Evolutionary conservation across 2,329 filamentous ascomycete species (phyloP).

Genomic region (Arthrobotrys sphaeroides): DNA sequence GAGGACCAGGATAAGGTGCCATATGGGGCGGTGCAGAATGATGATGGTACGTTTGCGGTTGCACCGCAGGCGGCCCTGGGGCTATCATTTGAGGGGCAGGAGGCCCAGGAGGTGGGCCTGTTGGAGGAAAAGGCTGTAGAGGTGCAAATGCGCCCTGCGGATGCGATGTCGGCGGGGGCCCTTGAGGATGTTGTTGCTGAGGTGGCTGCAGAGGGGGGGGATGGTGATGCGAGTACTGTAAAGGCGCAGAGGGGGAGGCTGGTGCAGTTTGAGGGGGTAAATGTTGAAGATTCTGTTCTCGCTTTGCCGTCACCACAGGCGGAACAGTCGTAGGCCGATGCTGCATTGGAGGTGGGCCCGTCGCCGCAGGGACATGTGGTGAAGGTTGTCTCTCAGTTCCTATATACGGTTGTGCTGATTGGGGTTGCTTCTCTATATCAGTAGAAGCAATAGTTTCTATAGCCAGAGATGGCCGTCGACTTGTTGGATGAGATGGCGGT

Average conservation of each 20-base stretch:
- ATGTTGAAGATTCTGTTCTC: constrained; percentile 51
- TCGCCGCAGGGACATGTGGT: constrained; percentile 49
- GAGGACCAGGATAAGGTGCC: constrained; percentile 27
- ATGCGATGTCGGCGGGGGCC: constrained; percentile 22
- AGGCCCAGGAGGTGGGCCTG: constrained; percentile 7
- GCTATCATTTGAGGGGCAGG: constrained; percentile 39
- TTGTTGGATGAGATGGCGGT: constrained; percentile 39
- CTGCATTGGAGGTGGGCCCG: constrained; percentile 51
- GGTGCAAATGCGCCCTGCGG: constrained; percentile 20
- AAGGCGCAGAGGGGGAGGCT: constrained; percentile 37
- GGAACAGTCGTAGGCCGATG: constrained; percentile 53
- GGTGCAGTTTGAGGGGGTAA: constrained; percentile 46
- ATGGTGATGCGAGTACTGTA: constrained; percentile 36
- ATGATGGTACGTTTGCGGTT: constrained; percentile 49
- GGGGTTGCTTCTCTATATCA: constrained; percentile 43
- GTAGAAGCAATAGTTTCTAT: constrained; percentile 47
- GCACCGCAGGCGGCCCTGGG: constrained; percentile 40
- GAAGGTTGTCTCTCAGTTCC: constrained; percentile 42
- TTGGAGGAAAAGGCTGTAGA: constrained; percentile 35
- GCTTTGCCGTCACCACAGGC: constrained; percentile 52
- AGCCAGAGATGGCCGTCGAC: constrained; percentile 48
- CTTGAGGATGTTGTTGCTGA: constrained; percentile 21
- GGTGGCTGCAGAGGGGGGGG: constrained; percentile 34
- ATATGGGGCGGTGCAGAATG: constrained; percentile 45
- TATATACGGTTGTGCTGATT: constrained; percentile 37